These are phyloP conservation scores for Trichoderma asperelloides DNA, from an alignment of 495 filamentous ascomycete species.

Conservation along the genomic window DNA sequence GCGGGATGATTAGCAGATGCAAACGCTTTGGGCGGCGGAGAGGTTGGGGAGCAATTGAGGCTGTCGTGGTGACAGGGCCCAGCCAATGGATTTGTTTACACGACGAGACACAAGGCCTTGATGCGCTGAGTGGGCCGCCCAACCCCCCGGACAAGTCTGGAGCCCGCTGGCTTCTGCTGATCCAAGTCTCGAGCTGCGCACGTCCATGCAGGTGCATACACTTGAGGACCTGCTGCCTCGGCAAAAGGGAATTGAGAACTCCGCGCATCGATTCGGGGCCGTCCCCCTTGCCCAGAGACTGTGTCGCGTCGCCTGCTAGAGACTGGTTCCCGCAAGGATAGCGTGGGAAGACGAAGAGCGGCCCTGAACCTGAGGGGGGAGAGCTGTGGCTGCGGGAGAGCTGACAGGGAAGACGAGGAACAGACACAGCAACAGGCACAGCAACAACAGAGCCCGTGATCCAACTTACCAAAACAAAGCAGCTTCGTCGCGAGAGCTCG, in stretches of 20 bases:
- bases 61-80: conserved; percentile 9
- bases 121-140: conserved; percentile 4
- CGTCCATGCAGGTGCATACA: conserved; percentile 3
- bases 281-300: not conserved
- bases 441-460: not conserved
- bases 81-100: conserved; percentile 31
- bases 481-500: not conserved
- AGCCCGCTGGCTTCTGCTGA: not conserved
- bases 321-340: not conserved
- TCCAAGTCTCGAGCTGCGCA: not conserved
- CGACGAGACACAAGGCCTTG: conserved; percentile 3
- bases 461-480: not conserved
- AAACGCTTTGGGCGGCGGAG: conserved; percentile 10
- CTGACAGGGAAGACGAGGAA: not conserved
- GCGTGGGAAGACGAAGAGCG: not conserved
- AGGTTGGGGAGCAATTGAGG: conserved; percentile 4
- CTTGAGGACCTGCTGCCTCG: conserved; percentile 4
- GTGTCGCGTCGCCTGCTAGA: not conserved
- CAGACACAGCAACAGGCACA: not conserved
- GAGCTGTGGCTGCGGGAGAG: not conserved
- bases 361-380: not conserved
- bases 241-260: not conserved
- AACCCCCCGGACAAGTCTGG: conserved; percentile 1
- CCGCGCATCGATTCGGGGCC: not conserved
- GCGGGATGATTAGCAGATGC: conserved; percentile 9